Base-by-base conservation (phyloP, 257 asterid species). In the Catharanthus roseus region DNA sequence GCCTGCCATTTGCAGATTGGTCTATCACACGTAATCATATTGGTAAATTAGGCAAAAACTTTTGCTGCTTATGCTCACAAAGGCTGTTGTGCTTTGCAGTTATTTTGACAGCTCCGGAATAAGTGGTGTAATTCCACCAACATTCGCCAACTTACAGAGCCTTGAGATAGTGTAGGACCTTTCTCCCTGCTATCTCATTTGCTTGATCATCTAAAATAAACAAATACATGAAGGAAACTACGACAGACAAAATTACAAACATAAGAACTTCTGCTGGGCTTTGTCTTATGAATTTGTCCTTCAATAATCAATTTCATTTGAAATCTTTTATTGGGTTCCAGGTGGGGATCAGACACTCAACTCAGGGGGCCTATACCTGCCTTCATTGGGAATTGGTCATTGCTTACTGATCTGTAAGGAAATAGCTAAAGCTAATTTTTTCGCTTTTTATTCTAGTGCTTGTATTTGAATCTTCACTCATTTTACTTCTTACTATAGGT, bases 311-410 rank as follows among this genome's bases (percentile, higher is more conserved):
- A 71, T 58, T 61, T 31, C 7, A 65, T 57, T 44, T 56, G 54
- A 76, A 79, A 72, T 42, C 51, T 21, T 72, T 55, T 62, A n/a
- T 73, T 77, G 41, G n/a, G 16, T 76, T 75, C 69, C 85, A 89
- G 96, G 75, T 82, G 89, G 90, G 91, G 76, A 34, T 86, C 87
- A 3, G 93, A 89, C 74, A 88, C 77, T 78, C 84, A 33, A 15
- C 83, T 89, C 55, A 89, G 90, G 0, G 96, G 97, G 44, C 80
- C 15, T 76, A 84, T 89, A 83, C 97, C 97, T 0, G 85, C 77
- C 71, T 92, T 92, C 80, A 83, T 92, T 10, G 96, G 95, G 77
- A 85, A 49, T 77, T 92, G 87, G 96, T 41, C 87, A 53, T 53
- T 31, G 56, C 95, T 92, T 38, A 15, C 33, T 61, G 10, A 10